A percentile compares a stretch with the other conserved stretches of the same genome.
Evolutionary conservation across 2,329 filamentous ascomycete species (phyloP).

Genomic region (Xylaria multiplex): DNA sequence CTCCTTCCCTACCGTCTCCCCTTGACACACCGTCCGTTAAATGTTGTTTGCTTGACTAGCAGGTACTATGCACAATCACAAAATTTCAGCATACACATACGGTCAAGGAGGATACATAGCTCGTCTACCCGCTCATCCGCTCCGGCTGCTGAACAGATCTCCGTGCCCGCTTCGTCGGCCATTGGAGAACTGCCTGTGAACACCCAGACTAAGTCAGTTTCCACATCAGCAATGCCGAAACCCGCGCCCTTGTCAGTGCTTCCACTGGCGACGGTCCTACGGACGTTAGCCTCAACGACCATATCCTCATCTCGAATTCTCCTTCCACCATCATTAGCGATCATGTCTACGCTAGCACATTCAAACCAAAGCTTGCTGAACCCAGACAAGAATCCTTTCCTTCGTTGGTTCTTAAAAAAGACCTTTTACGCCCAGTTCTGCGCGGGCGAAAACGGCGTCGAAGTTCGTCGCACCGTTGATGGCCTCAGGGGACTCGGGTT

Average conservation of each 20-base stretch:
- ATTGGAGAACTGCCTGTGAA: slow-evolving; percentile 36
- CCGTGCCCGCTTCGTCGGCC: slow-evolving; percentile 34
- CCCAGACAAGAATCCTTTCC: slow-evolving; percentile 78
- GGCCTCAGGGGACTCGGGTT: slow-evolving; percentile 80
- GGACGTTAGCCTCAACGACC: slow-evolving; percentile 74
- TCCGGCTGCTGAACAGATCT: slow-evolving; percentile 40
- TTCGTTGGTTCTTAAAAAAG: slow-evolving; percentile 76
- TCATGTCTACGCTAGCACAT: slow-evolving; percentile 76
- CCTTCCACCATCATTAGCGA: slow-evolving; percentile 73
- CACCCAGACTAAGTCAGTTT: slow-evolving; percentile 27
- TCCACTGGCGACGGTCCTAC: slow-evolving; percentile 72
- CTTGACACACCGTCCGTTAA: slow-evolving; percentile 37
- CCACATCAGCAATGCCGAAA: slow-evolving; percentile 41
- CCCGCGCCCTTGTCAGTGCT: slow-evolving; percentile 68
- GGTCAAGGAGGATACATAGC: slow-evolving; percentile 44
- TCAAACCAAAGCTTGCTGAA: slow-evolving; percentile 73
- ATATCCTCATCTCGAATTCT: slow-evolving; percentile 77
- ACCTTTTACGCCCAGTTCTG: slow-evolving; percentile 95
- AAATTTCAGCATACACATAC: slow-evolving; percentile 31
- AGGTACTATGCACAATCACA: slow-evolving; percentile 35
- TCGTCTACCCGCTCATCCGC: slow-evolving; percentile 35
- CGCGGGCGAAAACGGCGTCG: slow-evolving; percentile 76
- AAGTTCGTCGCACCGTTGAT: slow-evolving; percentile 73
- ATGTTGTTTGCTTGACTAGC: slow-evolving; percentile 38
- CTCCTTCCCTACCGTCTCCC: slow-evolving; percentile 38